Conservation (phyloP, 345 rosid species). For the Dipteronia sinensis region DNA sequence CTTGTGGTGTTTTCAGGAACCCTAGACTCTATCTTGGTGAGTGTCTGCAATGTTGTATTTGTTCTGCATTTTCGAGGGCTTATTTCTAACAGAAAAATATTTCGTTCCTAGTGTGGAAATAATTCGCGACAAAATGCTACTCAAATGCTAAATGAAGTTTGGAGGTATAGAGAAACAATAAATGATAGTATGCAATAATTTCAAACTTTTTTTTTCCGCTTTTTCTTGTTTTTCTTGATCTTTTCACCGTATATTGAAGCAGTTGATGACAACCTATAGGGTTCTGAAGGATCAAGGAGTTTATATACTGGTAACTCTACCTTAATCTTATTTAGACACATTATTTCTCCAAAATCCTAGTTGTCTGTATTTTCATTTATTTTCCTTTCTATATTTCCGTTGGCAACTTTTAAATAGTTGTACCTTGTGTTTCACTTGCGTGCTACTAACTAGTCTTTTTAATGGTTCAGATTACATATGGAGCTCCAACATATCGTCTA, state of each 20-base stretch:
- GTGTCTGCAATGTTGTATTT: slow-evolving; percentile 24
- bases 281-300: slow-evolving; percentile 94
- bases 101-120: slow-evolving; percentile 64
- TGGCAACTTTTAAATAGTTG: neutral
- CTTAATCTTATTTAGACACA: neutral
- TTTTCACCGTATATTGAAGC: slow-evolving; percentile 81
- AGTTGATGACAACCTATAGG: slow-evolving; percentile 92
- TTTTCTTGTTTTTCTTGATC: slow-evolving; percentile 64
- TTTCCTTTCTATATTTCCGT: neutral
- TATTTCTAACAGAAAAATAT: slow-evolving; percentile 11
- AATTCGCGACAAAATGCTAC: slow-evolving; percentile 65
- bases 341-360: neutral
- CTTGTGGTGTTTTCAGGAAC: slow-evolving; percentile 59
- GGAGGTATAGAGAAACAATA: slow-evolving; percentile 59
- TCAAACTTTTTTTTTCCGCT: slow-evolving; percentile 19
- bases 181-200: slow-evolving; percentile 7
- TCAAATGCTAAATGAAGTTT: slow-evolving; percentile 77
- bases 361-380: neutral
- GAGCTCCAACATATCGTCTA: slow-evolving; percentile 76
- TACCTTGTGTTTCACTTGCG: slow-evolving; percentile 8
- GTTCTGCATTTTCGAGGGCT: neutral
- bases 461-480: slow-evolving; percentile 74
- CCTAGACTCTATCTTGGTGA: slow-evolving; percentile 87
- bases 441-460: slow-evolving; percentile 6
- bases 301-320: slow-evolving; percentile 67